Percentiles rank a stretch among this genome's conserved stretches.
These are phyloP conservation scores for Yarrowia osloensis DNA, from an alignment of 805 yeast species.

Conservation along the genomic window DNA sequence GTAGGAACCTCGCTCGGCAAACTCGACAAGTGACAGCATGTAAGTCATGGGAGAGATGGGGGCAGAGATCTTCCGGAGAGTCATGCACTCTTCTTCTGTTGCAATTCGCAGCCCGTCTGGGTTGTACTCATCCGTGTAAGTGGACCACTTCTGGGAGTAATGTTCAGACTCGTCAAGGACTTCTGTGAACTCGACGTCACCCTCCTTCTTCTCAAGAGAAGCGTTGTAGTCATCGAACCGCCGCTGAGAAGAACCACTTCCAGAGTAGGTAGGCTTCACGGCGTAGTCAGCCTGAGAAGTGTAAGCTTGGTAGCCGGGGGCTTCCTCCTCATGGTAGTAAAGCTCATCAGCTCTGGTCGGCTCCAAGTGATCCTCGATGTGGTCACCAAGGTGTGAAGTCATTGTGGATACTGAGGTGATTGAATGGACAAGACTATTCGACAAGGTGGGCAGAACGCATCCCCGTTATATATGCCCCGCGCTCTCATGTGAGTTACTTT, in stretches of 20 bases:
- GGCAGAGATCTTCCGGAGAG: slow-evolving; percentile 32
- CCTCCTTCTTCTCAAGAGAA: background rate
- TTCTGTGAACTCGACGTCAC: slow-evolving; percentile 14
- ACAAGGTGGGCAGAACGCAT: background rate
- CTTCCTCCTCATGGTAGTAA: background rate
- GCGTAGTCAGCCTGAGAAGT: slow-evolving; percentile 1
- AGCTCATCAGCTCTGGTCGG: background rate
- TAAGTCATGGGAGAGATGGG: slow-evolving; percentile 31
- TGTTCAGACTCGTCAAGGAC: background rate
- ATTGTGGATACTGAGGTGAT: background rate
- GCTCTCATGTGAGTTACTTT: background rate
- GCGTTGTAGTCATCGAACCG: background rate
- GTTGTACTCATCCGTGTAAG: slow-evolving; percentile 7
- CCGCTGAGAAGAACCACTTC: background rate
- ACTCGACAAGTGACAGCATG: slow-evolving; percentile 46
- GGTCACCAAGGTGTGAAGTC: slow-evolving; percentile 23
- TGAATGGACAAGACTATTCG: background rate
- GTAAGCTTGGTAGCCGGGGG: background rate
- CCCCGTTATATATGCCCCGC: slow-evolving; percentile 1
- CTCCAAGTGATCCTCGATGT: slow-evolving; percentile 10
- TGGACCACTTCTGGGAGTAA: slow-evolving; percentile 9
- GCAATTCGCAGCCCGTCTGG: slow-evolving; percentile 14
- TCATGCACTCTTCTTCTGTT: slow-evolving; percentile 29
- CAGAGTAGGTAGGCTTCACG: slow-evolving; percentile 3
- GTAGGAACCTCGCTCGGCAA: slow-evolving; percentile 59